phyloP scores from a whole-genome alignment of 1,139 yeast genomes.

The Candida sp. region DNA sequence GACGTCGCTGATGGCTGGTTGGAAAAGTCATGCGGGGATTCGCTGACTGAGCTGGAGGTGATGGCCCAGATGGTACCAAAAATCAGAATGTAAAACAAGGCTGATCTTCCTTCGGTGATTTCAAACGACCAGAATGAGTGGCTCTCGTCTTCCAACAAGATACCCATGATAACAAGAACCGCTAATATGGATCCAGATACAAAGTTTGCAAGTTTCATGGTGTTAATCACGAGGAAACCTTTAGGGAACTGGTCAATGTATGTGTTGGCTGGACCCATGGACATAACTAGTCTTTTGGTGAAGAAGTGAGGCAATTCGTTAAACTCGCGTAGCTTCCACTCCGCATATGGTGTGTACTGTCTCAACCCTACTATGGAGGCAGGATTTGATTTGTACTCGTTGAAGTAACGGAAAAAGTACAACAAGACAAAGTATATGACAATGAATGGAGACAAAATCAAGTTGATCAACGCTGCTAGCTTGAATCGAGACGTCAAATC shows the following conservation, averaged over 20 bases:
- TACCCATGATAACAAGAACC: constrained; percentile 78
- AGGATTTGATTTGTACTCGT: constrained; percentile 91
- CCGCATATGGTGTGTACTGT: constrained; percentile 92
- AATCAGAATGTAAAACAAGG: constrained; percentile 84
- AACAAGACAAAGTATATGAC: constrained; percentile 81
- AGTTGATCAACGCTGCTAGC: constrained; percentile 86
- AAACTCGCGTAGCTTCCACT: constrained; percentile 94
- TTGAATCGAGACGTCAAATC: constrained; percentile 81
- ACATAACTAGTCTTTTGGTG: constrained; percentile 73
- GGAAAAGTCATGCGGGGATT: constrained; percentile 41
- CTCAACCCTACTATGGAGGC: constrained; percentile 77
- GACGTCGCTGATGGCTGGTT: constrained; percentile 36
- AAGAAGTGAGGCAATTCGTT: constrained; percentile 93
- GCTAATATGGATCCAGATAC: constrained; percentile 91
- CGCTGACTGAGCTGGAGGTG: constrained; percentile 29
- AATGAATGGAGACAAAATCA: constrained; percentile 83
- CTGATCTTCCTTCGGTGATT: constrained; percentile 78
- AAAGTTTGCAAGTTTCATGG: constrained; percentile 71
- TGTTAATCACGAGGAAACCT: constrained; percentile 58
- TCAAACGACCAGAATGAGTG: constrained; percentile 87
- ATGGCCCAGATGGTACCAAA: constrained; percentile 86
- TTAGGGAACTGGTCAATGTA: constrained; percentile 94
- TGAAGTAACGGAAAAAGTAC: constrained; percentile 89
- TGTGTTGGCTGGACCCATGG: constrained; percentile 78
- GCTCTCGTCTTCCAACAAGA: constrained; percentile 82